Conservation (phyloP, 345 rosid species). For the Euphorbia tirucalli region DNA sequence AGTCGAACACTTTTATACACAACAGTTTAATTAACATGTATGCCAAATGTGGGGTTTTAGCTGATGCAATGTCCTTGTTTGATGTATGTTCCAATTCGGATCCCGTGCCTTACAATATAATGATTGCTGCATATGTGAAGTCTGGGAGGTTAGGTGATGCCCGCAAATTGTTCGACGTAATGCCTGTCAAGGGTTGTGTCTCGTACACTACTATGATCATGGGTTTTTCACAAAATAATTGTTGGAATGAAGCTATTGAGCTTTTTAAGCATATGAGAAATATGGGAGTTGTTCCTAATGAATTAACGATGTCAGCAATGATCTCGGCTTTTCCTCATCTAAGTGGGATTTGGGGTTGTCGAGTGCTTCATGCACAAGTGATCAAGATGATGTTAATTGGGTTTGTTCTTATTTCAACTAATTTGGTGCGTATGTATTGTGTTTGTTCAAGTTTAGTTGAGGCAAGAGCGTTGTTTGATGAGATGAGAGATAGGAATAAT, state of each 20-base stretch:
- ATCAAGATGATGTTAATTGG: conserved; percentile 42
- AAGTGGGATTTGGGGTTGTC: conserved; percentile 52
- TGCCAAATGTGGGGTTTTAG: conserved; percentile 54
- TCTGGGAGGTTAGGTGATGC: conserved; percentile 52
- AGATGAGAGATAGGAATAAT: conserved; percentile 56
- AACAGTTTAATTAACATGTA: conserved; percentile 80
- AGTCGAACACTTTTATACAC: conserved; percentile 52
- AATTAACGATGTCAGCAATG: conserved; percentile 56
- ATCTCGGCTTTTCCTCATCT: conserved; percentile 51
- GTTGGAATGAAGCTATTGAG: conserved; percentile 47
- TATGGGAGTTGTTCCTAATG: conserved; percentile 46
- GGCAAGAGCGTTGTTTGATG: conserved; percentile 57
- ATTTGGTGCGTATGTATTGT: conserved; percentile 68
- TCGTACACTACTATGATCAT: conserved; percentile 65
- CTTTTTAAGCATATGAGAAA: conserved; percentile 60
- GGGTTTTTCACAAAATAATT: conserved; percentile 51
- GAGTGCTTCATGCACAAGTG: conserved; percentile 61
- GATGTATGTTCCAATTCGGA: conserved; percentile 32
- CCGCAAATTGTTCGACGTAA: conserved; percentile 52
- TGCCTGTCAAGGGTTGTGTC: conserved; percentile 60
- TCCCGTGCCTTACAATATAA: conserved; percentile 60
- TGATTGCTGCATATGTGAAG: conserved; percentile 54
- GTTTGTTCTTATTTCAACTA: conserved; percentile 60
- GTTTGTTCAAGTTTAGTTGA: conserved; percentile 49
- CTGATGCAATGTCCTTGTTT: conserved; percentile 51